Evolutionary conservation across 768 basidiomycete genomes (phyloP).

Genomic region (Candolleomyces efflorescens): DNA sequence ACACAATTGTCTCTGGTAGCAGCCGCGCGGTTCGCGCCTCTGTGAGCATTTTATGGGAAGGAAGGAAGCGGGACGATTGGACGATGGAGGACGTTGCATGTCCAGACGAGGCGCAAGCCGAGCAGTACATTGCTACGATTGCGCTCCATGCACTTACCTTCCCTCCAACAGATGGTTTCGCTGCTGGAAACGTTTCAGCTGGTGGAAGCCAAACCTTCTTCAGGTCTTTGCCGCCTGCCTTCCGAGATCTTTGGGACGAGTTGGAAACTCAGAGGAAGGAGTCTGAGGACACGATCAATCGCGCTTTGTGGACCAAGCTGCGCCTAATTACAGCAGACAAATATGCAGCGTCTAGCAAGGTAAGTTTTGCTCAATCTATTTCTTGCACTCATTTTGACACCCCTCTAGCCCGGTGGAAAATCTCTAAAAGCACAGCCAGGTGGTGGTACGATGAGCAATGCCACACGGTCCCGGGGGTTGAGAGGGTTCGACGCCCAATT

Average conservation of each 20-base stretch:
- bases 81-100: conserved; percentile 86
- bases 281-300: conserved; percentile 60
- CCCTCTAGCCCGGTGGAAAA: conserved; percentile 2
- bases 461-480: background rate
- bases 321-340: conserved; percentile 62
- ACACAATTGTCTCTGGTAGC: conserved; percentile 57
- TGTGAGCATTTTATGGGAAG: conserved; percentile 72
- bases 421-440: background rate
- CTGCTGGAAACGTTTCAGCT: conserved; percentile 40
- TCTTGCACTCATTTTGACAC: background rate
- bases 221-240: conserved; percentile 73
- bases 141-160: conserved; percentile 80
- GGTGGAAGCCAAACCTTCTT: conserved; percentile 61
- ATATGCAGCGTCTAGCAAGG: conserved; percentile 41
- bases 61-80: conserved; percentile 59
- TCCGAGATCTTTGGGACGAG: conserved; percentile 91
- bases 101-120: conserved; percentile 70
- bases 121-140: conserved; percentile 84
- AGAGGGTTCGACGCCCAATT: conserved; percentile 8
- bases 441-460: background rate
- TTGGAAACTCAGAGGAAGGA: conserved; percentile 62
- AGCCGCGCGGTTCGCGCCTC: conserved; percentile 73
- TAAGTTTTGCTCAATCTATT: conserved; percentile 10
- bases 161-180: conserved; percentile 60
- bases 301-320: conserved; percentile 67